Evolutionary conservation across 129 eudicot genomes (phyloP).

Genomic region (Oenanthe sinensis): DNA sequence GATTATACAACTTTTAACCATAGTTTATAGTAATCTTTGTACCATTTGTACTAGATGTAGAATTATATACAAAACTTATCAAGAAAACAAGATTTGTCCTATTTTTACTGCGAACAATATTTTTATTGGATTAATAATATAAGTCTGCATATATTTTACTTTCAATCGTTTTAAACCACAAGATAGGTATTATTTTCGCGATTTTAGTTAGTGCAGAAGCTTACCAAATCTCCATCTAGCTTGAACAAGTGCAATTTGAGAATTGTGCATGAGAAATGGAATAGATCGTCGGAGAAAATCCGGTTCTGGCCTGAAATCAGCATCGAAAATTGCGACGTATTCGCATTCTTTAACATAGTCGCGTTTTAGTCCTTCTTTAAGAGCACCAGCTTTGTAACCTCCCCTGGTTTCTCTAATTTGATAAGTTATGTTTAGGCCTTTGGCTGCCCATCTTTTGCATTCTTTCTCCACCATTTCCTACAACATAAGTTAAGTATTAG

Average conservation of each 20-base stretch:
- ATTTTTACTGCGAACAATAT: too few species aligned
- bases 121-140: too few species aligned
- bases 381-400: conserved; percentile 98
- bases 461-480: conserved; percentile 94
- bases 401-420: conserved; percentile 92
- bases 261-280: conserved; percentile 75
- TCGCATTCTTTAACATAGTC: conserved; percentile 87
- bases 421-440: conserved; percentile 75
- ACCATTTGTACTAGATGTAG: neutral
- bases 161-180: too few species aligned
- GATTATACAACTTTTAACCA: neutral
- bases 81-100: neutral
- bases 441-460: conserved; percentile 95
- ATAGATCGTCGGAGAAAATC: conserved; percentile 84
- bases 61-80: too few species aligned
- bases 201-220: conserved; percentile 1
- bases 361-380: conserved; percentile 81
- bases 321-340: conserved; percentile 88
- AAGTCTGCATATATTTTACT: too few species aligned
- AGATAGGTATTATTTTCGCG: too few species aligned
- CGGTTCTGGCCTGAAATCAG: conserved; percentile 98
- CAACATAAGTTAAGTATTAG: conserved; percentile 4
- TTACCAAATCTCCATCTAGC: conserved; percentile 97
- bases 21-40: neutral
- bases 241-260: conserved; percentile 86